Evolutionary conservation across 129 eudicot species (phyloP).

Genomic region (Sambucus nigra): DNA sequence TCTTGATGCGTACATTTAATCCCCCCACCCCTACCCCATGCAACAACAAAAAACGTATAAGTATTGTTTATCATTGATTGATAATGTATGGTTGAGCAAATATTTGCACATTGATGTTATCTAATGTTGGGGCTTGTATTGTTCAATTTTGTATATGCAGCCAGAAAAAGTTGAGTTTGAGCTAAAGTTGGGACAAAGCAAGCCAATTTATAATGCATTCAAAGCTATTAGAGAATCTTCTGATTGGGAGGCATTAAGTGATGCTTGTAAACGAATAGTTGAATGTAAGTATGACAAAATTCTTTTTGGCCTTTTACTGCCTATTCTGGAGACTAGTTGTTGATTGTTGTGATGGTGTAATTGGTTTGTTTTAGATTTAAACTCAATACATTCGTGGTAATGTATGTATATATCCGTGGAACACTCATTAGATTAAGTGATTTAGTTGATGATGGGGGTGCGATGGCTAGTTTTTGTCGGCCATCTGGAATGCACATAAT

Average conservation of each 20-base stretch:
- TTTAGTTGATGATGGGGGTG: too few species aligned
- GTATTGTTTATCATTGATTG: background rate
- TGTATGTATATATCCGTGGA: too few species aligned
- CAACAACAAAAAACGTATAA: too few species aligned
- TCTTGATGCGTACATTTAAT: background rate
- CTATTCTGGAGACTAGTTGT: too few species aligned
- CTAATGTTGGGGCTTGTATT: slow-evolving; percentile 7
- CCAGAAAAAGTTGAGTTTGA: slow-evolving; percentile 93
- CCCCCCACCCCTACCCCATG: background rate
- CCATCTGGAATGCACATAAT: too few species aligned
- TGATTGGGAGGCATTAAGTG: slow-evolving; percentile 67
- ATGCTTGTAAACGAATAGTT: slow-evolving; percentile 83
- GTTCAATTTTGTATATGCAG: slow-evolving; percentile 29
- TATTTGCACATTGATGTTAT: background rate
- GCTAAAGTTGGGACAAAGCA: slow-evolving; percentile 82
- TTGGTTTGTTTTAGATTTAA: too few species aligned
- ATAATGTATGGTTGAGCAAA: background rate
- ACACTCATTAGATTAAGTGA: too few species aligned
- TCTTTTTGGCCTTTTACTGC: background rate
- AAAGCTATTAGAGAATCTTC: slow-evolving; percentile 76
- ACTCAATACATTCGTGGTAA: too few species aligned
- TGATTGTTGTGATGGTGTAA: too few species aligned
- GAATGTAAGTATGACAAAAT: slow-evolving; percentile 48
- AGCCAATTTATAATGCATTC: slow-evolving; percentile 86
- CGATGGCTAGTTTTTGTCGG: too few species aligned